These are phyloP conservation scores for Maudiozyma saulgeensis DNA, from an alignment of 805 yeast genomes.

Conservation along the genomic window DNA sequence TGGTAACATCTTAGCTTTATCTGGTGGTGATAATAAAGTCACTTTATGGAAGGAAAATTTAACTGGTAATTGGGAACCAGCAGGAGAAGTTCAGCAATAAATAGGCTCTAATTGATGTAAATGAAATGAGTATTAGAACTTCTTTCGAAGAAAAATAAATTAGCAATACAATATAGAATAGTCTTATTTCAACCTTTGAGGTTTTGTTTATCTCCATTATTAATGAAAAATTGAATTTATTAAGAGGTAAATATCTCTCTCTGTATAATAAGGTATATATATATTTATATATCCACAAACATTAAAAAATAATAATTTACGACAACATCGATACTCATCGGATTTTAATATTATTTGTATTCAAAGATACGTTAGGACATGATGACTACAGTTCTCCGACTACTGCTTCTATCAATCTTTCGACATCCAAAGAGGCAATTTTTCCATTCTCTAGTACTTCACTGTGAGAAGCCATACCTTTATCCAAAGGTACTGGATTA, in stretches of 20 bases:
- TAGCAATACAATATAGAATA: too few species aligned
- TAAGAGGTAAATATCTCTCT: too few species aligned
- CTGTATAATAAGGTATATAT: too few species aligned
- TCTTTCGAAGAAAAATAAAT: too few species aligned
- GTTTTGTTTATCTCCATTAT: too few species aligned
- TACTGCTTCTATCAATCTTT: constrained; percentile 54
- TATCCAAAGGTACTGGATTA: constrained; percentile 42
- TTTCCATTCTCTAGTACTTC: constrained; percentile 82
- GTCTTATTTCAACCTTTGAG: too few species aligned
- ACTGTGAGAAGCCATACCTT: constrained; percentile 82
- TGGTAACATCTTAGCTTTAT: constrained; percentile 89
- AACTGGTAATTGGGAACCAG: constrained; percentile 90
- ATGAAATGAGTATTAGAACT: too few species aligned
- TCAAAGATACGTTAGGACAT: background rate
- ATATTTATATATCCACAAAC: too few species aligned
- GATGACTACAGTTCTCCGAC: constrained; percentile 31
- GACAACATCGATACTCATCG: background rate
- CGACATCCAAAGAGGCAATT: constrained; percentile 74
- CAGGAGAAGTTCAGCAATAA: constrained; percentile 89
- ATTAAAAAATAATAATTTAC: background rate
- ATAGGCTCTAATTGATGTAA: background rate
- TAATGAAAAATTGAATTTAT: too few species aligned
- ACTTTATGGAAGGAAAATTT: constrained; percentile 94
- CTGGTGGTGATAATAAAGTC: constrained; percentile 93
- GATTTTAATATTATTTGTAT: background rate